phyloP scores from a whole-genome alignment of 1,139 yeast species.

The Pichia sp. region DNA sequence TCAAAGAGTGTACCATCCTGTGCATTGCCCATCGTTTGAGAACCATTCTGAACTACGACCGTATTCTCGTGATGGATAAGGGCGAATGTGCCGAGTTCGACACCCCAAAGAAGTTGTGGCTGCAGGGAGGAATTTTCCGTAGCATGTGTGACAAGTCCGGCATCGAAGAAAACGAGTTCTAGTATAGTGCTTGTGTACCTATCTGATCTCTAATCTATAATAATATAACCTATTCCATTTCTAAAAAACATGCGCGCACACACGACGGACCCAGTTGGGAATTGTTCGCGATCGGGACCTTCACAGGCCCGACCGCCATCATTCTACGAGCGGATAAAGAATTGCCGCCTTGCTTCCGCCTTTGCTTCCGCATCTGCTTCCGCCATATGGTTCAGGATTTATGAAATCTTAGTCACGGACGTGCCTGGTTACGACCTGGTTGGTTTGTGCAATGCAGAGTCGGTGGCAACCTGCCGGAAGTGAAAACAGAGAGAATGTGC shows the following conservation, averaged over 20 bases:
- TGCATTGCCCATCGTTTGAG: conserved; percentile 57
- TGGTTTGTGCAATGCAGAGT: too few relatives aligned
- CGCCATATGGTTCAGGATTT: not conserved
- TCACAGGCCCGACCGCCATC: not conserved
- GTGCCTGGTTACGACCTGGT: not conserved
- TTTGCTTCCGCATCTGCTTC: not conserved
- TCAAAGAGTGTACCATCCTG: conserved; percentile 44
- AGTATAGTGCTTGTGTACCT: not conserved
- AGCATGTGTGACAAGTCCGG: conserved; percentile 37
- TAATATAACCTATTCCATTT: too few relatives aligned
- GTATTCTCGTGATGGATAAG: conserved; percentile 49
- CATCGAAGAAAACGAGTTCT: conserved; percentile 20
- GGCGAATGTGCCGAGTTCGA: conserved; percentile 37
- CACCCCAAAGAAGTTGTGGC: conserved; percentile 40
- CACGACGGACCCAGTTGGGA: too few relatives aligned
- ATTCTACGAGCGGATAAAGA: not conserved
- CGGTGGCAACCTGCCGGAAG: not conserved
- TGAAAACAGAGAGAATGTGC: not conserved
- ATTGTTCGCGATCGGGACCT: too few relatives aligned
- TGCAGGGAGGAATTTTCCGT: conserved; percentile 32
- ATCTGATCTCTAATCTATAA: not conserved
- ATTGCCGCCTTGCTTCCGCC: conserved; percentile 1
- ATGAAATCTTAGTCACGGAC: not conserved
- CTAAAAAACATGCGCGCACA: too few relatives aligned
- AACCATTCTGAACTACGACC: conserved; percentile 49